Evolutionary conservation across 2,329 filamentous ascomycete species (phyloP).

Genomic region (Zymoseptoria ardabiliae): DNA sequence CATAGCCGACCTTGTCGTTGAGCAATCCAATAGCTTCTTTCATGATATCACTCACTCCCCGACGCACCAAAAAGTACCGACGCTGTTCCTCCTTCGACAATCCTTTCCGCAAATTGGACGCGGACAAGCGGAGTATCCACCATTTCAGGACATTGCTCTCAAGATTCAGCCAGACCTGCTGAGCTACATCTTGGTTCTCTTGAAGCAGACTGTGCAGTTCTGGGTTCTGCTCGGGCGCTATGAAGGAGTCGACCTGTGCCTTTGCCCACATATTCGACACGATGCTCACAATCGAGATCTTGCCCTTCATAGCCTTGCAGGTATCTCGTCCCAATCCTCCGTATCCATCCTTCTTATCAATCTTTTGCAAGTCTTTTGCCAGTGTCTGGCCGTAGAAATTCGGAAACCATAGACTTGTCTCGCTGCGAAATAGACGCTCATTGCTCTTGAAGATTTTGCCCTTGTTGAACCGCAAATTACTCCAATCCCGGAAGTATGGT

Average conservation of each 20-base stretch:
- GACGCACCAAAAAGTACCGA: slow-evolving; percentile 53
- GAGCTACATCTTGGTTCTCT: slow-evolving; percentile 48
- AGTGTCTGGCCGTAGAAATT: slow-evolving; percentile 81
- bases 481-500: slow-evolving; percentile 95
- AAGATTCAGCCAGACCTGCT: slow-evolving; percentile 79
- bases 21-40: slow-evolving; percentile 59
- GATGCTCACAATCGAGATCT: slow-evolving; percentile 64
- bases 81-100: slow-evolving; percentile 46
- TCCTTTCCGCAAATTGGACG: slow-evolving; percentile 40
- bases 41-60: slow-evolving; percentile 49
- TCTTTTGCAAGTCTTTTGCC: slow-evolving; percentile 58
- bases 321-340: slow-evolving; percentile 52
- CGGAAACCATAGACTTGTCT: slow-evolving; percentile 83
- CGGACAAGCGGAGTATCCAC: slow-evolving; percentile 49
- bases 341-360: slow-evolving; percentile 45
- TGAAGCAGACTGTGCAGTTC: slow-evolving; percentile 58
- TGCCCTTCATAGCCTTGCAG: slow-evolving; percentile 64
- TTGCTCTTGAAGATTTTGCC: slow-evolving; percentile 91
- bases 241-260: slow-evolving; percentile 67
- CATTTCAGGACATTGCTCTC: slow-evolving; percentile 69
- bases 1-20: slow-evolving; percentile 89
- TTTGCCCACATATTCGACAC: slow-evolving; percentile 84
- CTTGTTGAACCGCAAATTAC: slow-evolving; percentile 69
- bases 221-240: slow-evolving; percentile 58
- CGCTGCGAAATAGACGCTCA: slow-evolving; percentile 71